Evolutionary conservation across 768 basidiomycete species (phyloP).

Genomic region (Favolaschia claudopus): DNA sequence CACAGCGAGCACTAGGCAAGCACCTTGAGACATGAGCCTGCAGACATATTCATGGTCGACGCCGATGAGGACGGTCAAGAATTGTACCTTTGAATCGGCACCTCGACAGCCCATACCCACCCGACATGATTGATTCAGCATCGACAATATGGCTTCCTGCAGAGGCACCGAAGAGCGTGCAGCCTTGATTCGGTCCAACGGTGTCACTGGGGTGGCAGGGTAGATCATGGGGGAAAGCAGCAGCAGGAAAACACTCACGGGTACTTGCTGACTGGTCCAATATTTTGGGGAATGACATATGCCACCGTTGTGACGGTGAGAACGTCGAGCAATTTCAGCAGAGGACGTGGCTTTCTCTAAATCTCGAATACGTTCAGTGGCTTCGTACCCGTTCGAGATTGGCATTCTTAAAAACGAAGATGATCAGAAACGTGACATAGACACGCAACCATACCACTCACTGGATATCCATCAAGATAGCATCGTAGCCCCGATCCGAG

Average conservation of each 20-base stretch:
- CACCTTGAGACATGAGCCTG: conserved; percentile 8
- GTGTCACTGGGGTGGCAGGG: conserved; percentile 45
- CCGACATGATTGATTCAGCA: conserved; percentile 68
- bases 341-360: conserved; percentile 50
- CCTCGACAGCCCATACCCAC: conserved; percentile 57
- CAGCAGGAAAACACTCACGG: conserved; percentile 58
- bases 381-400: conserved; percentile 76
- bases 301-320: conserved; percentile 63
- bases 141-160: conserved; percentile 62
- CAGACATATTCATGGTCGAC: no score
- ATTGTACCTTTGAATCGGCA: not conserved
- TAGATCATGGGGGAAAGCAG: not conserved
- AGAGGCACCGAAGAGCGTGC: conserved; percentile 74
- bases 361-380: conserved; percentile 70
- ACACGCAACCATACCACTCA: conserved; percentile 43
- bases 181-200: conserved; percentile 76
- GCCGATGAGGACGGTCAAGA: not conserved
- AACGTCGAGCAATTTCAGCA: conserved; percentile 39
- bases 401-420: conserved; percentile 66
- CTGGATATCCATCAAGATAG: conserved; percentile 87
- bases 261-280: conserved; percentile 61
- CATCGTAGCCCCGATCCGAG: conserved; percentile 69
- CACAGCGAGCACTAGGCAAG: conserved; percentile 1
- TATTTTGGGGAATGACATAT: conserved; percentile 72
- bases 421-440: not conserved